Evolutionary conservation across 106 monocot species (phyloP).

Genomic region (Gastrodia elata): DNA sequence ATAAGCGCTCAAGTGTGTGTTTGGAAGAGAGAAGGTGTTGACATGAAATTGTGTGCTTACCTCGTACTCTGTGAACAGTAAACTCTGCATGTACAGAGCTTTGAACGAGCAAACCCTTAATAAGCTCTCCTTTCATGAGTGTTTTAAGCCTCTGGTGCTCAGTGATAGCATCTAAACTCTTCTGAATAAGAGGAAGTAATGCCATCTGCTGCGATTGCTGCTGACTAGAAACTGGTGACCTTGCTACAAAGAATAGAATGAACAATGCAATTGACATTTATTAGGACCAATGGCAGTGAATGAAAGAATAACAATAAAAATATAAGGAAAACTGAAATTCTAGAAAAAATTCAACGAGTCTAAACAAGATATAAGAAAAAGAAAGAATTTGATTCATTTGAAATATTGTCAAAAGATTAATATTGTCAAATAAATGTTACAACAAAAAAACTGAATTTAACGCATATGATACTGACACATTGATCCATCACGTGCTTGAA

Average conservation of each 20-base stretch:
- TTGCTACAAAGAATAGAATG: conserved; percentile 17
- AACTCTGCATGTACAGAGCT: conserved; percentile 71
- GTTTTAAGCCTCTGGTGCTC: conserved; percentile 89
- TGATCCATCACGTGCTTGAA: conserved; percentile 60
- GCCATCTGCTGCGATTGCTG: conserved; percentile 50
- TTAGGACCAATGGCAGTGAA: too few species aligned
- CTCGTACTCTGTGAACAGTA: conserved; percentile 65
- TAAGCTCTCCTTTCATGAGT: conserved; percentile 89
- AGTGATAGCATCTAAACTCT: conserved; percentile 76
- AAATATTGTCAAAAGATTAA: not conserved
- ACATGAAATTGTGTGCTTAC: conserved; percentile 20
- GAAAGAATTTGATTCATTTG: not conserved
- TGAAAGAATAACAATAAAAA: not conserved
- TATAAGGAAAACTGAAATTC: not conserved
- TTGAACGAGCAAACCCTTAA: conserved; percentile 80
- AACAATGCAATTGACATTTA: not conserved
- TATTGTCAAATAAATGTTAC: not conserved
- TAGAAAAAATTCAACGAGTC: not conserved
- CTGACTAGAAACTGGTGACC: conserved; percentile 19
- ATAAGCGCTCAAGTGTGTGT: too few species aligned
- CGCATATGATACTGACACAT: conserved; percentile 38
- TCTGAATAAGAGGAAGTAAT: conserved; percentile 48
- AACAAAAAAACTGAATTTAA: not conserved
- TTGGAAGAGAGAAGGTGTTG: too few species aligned
- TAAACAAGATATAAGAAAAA: not conserved